Evolutionary conservation across 1,139 yeast species (phyloP).

Genomic region (Taiozyma onychis): DNA sequence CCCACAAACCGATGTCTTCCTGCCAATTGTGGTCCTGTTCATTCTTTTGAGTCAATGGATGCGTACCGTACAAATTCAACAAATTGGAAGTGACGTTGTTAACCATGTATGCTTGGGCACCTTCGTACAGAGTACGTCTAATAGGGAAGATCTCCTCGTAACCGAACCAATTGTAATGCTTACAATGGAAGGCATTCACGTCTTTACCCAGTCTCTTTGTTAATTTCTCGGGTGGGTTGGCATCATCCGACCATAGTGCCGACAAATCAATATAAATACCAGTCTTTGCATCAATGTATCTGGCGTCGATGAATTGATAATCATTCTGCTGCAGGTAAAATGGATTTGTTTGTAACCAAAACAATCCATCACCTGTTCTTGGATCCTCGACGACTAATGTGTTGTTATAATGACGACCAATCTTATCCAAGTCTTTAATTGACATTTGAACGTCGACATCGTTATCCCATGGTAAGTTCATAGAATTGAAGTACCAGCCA

Average conservation of each 20-base stretch:
- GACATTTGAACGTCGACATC: slow-evolving; percentile 65
- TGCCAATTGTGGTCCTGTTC: slow-evolving; percentile 32
- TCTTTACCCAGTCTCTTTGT: slow-evolving; percentile 9
- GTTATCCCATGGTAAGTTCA: slow-evolving; percentile 63
- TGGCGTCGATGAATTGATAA: slow-evolving; percentile 63
- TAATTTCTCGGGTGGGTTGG: slow-evolving; percentile 21
- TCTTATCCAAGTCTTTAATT: slow-evolving; percentile 43
- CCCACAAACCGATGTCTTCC: slow-evolving; percentile 39
- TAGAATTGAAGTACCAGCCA: slow-evolving; percentile 64
- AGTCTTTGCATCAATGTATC: slow-evolving; percentile 65
- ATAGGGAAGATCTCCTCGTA: slow-evolving; percentile 45
- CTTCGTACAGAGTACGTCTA: slow-evolving; percentile 52
- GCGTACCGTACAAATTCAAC: slow-evolving; percentile 34
- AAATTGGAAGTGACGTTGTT: slow-evolving; percentile 40
- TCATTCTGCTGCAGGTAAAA: slow-evolving; percentile 33
- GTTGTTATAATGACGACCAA: slow-evolving; percentile 45
- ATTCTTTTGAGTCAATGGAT: slow-evolving; percentile 14
- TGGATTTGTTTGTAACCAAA: slow-evolving; percentile 33
- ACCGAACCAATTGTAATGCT: slow-evolving; percentile 46
- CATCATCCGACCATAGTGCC: slow-evolving; percentile 34
- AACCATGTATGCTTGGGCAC: slow-evolving; percentile 53
- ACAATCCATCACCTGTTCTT: slow-evolving; percentile 41
- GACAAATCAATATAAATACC: slow-evolving; percentile 68
- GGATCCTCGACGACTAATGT: slow-evolving; percentile 53
- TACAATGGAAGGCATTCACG: slow-evolving; percentile 28